Percentiles rank a stretch among this genome's conserved stretches.
phyloP scores from a whole-genome alignment of 257 asterid species.

The Anisodus acutangulus region DNA sequence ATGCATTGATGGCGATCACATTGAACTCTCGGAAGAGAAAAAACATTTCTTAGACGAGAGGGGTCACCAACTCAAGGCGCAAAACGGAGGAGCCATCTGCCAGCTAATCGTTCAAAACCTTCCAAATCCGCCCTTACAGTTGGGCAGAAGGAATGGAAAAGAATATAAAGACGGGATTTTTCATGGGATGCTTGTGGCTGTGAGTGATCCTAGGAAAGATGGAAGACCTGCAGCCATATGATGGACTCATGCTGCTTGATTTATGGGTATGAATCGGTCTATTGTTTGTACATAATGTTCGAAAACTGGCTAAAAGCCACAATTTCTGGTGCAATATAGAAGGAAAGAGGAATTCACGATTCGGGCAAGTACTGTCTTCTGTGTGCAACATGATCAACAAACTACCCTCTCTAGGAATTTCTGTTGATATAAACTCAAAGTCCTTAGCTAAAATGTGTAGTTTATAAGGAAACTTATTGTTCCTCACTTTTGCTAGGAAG shows the following conservation, averaged over 20 bases:
- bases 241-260: constrained; percentile 30
- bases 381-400: not conserved
- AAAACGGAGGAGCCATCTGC: constrained; percentile 71
- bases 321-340: too few relatives aligned
- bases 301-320: not conserved
- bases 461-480: not conserved
- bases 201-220: constrained; percentile 90
- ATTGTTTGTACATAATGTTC: not conserved
- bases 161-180: constrained; percentile 26
- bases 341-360: not conserved
- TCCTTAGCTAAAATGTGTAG: not conserved
- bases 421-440: not conserved
- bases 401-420: not conserved
- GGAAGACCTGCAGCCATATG: constrained; percentile 87
- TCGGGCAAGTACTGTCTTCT: not conserved
- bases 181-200: constrained; percentile 71
- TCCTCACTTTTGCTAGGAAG: too few relatives aligned
- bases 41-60: constrained; percentile 65
- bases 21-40: constrained; percentile 57
- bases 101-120: constrained; percentile 81
- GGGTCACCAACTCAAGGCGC: constrained; percentile 68
- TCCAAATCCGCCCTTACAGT: not conserved
- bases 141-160: constrained; percentile 42
- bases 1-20: constrained; percentile 74
- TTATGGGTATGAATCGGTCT: not conserved